A percentile compares a stretch with the other conserved stretches of the same genome.
Evolutionary conservation across 352 stramenopile genomes (phyloP).

Genomic region (Phytophthora pinifolia): DNA sequence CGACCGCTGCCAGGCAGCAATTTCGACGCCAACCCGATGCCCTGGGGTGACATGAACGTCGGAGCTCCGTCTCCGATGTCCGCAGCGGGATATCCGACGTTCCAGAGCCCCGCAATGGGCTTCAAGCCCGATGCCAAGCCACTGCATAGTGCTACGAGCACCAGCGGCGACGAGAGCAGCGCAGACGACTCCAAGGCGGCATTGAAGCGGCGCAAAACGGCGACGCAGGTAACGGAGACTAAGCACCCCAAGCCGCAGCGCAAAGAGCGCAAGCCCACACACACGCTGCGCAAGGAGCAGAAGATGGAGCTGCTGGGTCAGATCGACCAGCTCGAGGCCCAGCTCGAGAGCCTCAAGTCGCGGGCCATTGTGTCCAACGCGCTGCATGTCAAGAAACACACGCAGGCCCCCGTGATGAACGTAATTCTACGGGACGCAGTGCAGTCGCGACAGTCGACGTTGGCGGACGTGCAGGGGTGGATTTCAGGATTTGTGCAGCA

Average conservation of each 20-base stretch:
- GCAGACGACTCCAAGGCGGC: too few species aligned
- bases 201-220: too few species aligned
- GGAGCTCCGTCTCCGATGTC: background rate
- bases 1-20: conserved; percentile 16
- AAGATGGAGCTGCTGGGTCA: too few species aligned
- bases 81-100: background rate
- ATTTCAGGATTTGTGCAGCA: conserved; percentile 47
- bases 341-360: conserved; percentile 37
- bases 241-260: too few species aligned
- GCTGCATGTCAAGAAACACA: conserved; percentile 36
- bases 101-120: too few species aligned
- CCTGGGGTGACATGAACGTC: background rate
- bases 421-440: conserved; percentile 31
- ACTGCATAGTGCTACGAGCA: too few species aligned
- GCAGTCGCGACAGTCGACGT: conserved; percentile 28
- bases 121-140: too few species aligned
- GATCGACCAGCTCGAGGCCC: conserved; percentile 22
- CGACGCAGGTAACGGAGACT: too few species aligned
- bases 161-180: too few species aligned
- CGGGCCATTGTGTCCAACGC: conserved; percentile 35
- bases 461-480: conserved; percentile 31
- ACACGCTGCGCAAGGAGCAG: too few species aligned
- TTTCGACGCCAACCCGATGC: conserved; percentile 2
- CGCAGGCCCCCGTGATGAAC: conserved; percentile 38
- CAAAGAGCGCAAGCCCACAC: too few species aligned